phyloP scores from a whole-genome alignment of 2,329 filamentous ascomycete genomes.

The Cylindrodendrum hubeiense region DNA sequence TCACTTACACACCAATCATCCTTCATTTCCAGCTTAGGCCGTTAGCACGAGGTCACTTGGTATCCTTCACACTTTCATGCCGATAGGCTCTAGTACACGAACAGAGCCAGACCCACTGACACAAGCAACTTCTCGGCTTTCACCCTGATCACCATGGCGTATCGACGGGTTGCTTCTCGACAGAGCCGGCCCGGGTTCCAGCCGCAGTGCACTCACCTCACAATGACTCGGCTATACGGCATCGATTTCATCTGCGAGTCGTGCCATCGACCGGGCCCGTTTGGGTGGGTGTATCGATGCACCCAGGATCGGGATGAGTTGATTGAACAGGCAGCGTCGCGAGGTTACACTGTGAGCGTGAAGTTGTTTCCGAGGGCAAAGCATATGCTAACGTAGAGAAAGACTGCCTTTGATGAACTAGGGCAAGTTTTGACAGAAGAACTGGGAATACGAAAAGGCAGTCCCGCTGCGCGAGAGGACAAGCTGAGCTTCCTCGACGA shows the following conservation, averaged over 20 bases:
- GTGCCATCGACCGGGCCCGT: conserved; percentile 67
- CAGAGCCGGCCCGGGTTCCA: conserved; percentile 39
- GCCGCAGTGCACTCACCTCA: conserved; percentile 73
- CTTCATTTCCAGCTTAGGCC: neutral
- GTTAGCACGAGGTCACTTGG: neutral
- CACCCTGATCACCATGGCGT: conserved; percentile 28
- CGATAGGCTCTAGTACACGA: too few species aligned
- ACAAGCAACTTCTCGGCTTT: neutral
- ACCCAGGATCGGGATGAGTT: conserved; percentile 70
- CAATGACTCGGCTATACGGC: conserved; percentile 75
- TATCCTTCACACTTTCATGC: neutral
- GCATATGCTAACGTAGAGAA: conserved; percentile 9
- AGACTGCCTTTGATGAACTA: conserved; percentile 52
- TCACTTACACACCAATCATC: neutral
- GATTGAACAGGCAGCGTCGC: conserved; percentile 46
- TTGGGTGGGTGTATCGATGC: conserved; percentile 83
- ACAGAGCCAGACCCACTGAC: neutral
- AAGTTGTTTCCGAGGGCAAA: neutral
- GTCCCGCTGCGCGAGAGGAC: conserved; percentile 56
- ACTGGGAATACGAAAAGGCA: conserved; percentile 53
- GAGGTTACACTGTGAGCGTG: conserved; percentile 31
- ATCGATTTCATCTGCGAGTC: conserved; percentile 64
- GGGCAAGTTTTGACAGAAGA: conserved; percentile 47
- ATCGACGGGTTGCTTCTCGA: conserved; percentile 20
- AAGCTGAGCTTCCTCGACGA: conserved; percentile 61